Evolutionary conservation across 2,329 filamentous ascomycete genomes (phyloP), one percentile per base, ranked within the genome.

Genomic region (Lasiodiplodia hormozganensis): DNA sequence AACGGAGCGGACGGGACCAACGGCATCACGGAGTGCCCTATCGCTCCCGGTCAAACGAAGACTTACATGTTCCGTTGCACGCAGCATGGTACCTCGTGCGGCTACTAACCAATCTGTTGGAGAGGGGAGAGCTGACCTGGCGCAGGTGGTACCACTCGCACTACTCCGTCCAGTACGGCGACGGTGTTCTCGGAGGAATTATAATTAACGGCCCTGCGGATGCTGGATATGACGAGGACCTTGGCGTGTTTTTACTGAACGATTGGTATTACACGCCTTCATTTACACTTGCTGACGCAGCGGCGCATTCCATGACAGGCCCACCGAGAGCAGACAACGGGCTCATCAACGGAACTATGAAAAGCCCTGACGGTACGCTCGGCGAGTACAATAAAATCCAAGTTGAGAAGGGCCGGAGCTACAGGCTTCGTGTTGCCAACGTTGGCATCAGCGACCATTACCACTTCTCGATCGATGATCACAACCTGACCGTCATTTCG

Each of bases 21-120:
- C 28, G 82, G 84, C 34, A 75, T 87, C 28, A 86, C 85, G 12
- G 89, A 93, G 76, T 93, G 90, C 71, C 90, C 90, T 1, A 88
- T 92, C 69, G 81, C 88, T 5, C 89, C 90, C 0, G 87, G 86
- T 0, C 76, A 84, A 6, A 81, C 80, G 1, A 82, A 83, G 54
- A 88, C 85, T 1, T 91, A 91, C 77, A 84, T 76, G 2, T 90
- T 86, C 79, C 81, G 82, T 53, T 86, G 85, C 3, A 86, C 83
- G 0, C 82, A 83, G 69, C 82, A 81, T 52, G 82, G 82, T 16
- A 83, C 49, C 49, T 60, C 76, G 73, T 57, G 40, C 7, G 34
- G 7, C 25, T 54, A 3, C 40, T 8, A 5, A 43, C 10, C 14
- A 4, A 38, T 40, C 18, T 3, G 23, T 2, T 6, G 23, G 25